Evolutionary conservation across 2,329 filamentous ascomycete genomes (phyloP).

Genomic region (Pseudopithomyces maydicus): DNA sequence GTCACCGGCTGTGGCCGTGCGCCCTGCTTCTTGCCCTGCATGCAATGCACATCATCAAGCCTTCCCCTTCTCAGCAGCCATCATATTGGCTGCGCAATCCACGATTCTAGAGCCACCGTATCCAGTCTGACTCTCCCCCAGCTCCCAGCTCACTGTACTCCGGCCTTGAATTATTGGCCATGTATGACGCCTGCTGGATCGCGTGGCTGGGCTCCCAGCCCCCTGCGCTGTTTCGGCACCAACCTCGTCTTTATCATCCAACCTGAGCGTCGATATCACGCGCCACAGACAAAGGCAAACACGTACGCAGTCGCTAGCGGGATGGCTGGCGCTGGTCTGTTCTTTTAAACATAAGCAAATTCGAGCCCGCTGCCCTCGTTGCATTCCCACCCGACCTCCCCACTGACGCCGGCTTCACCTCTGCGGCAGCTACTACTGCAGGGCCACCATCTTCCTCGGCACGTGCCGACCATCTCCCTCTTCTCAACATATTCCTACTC

Average conservation of each 20-base stretch:
- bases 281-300: constrained; percentile 26
- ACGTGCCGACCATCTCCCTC: background rate
- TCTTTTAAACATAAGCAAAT: constrained; percentile 31
- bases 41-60: background rate
- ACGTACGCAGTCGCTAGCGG: constrained; percentile 31
- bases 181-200: constrained; percentile 9
- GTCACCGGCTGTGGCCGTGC: constrained; percentile 4
- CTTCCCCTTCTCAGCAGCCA: background rate
- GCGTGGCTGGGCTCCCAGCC: constrained; percentile 40
- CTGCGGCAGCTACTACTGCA: background rate
- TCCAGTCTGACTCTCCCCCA: constrained; percentile 5
- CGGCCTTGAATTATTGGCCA: background rate
- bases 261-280: constrained; percentile 28
- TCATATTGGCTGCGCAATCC: constrained; percentile 15
- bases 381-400: constrained; percentile 21
- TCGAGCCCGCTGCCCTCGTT: background rate
- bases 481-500: constrained; percentile 4
- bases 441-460: constrained; percentile 1
- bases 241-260: constrained; percentile 42
- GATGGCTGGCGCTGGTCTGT: constrained; percentile 37
- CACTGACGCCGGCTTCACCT: constrained; percentile 18
- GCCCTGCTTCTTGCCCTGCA: constrained; percentile 1
- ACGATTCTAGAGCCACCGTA: background rate
- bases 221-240: constrained; percentile 24
- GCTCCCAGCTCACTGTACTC: background rate